Conservation (phyloP, 371 early-diverging fungal genomes). For the Actinomortierella wolfii region DNA sequence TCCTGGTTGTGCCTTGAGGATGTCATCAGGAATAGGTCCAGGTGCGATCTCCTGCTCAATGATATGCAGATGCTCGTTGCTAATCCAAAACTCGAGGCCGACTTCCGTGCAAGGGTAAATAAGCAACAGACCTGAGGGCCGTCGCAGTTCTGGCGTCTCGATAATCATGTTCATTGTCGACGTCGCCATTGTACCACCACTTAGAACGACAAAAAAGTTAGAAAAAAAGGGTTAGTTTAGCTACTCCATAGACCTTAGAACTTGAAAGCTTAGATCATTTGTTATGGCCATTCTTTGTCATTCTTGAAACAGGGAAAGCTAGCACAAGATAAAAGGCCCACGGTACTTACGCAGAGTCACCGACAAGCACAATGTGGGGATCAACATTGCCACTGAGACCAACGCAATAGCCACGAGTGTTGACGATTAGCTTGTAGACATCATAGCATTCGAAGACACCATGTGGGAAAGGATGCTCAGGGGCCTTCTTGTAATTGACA, state of each 20-base stretch:
- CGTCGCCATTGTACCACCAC: slow-evolving; percentile 32
- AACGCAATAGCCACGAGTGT: slow-evolving; percentile 70
- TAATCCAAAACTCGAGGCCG: slow-evolving; percentile 60
- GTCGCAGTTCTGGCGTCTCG: slow-evolving; percentile 58
- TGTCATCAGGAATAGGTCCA: slow-evolving; percentile 59
- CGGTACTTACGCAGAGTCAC: slow-evolving; percentile 83
- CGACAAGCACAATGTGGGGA: slow-evolving; percentile 70
- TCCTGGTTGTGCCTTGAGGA: slow-evolving; percentile 67
- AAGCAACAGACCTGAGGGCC: slow-evolving; percentile 78
- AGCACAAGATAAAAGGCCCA: too few relatives aligned
- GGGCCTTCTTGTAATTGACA: slow-evolving; percentile 94
- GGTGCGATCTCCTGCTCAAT: slow-evolving; percentile 39
- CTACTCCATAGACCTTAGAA: too few relatives aligned
- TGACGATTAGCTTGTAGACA: slow-evolving; percentile 71
- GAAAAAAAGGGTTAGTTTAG: too few relatives aligned
- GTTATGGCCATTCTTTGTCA: too few relatives aligned
- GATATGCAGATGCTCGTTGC: slow-evolving; percentile 32
- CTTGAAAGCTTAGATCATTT: too few relatives aligned
- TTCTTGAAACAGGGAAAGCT: too few relatives aligned
- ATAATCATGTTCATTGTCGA: slow-evolving; percentile 49
- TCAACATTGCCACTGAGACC: slow-evolving; percentile 68
- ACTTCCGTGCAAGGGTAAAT: slow-evolving; percentile 78
- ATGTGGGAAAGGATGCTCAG: slow-evolving; percentile 93
- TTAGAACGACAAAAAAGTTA: too few relatives aligned
- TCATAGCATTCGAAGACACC: slow-evolving; percentile 94